Percentiles rank a stretch among this genome's conserved stretches.
Evolutionary conservation across 768 basidiomycete genomes (phyloP).

Genomic region (Rhizopogon vulgaris): DNA sequence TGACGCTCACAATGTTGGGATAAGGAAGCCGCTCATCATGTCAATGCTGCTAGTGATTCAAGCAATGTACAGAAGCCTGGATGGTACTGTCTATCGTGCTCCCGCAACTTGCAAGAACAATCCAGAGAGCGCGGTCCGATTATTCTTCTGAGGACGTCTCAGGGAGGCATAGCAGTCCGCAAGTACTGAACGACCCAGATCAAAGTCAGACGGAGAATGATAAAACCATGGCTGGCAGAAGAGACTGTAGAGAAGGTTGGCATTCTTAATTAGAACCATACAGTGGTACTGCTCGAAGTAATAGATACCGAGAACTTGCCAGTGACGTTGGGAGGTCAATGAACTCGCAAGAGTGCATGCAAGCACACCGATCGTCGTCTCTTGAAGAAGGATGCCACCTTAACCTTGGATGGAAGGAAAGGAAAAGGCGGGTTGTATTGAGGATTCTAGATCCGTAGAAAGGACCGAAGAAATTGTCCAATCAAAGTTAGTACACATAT

Average conservation of each 20-base stretch:
- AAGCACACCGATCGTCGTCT: too few relatives aligned
- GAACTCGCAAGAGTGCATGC: slow-evolving; percentile 53
- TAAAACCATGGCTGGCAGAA: slow-evolving; percentile 69
- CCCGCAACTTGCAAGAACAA: too few relatives aligned
- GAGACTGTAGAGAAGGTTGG: slow-evolving; percentile 66
- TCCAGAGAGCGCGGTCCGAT: too few relatives aligned
- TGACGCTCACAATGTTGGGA: too few relatives aligned
- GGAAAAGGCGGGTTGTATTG: slow-evolving; percentile 11
- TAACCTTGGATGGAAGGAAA: slow-evolving; percentile 57
- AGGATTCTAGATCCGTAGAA: neutral
- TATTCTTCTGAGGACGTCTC: too few relatives aligned
- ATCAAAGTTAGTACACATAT: neutral
- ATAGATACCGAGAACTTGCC: slow-evolving; percentile 64
- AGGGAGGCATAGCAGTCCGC: too few relatives aligned
- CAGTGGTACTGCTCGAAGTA: slow-evolving; percentile 46
- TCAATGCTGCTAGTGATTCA: too few relatives aligned
- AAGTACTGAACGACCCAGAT: too few relatives aligned
- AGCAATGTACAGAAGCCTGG: too few relatives aligned
- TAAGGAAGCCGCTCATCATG: too few relatives aligned
- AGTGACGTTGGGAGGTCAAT: slow-evolving; percentile 53
- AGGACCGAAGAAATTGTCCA: neutral
- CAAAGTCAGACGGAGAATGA: too few relatives aligned
- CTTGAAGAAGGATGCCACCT: slow-evolving; percentile 51
- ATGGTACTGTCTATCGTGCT: too few relatives aligned
- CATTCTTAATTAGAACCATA: slow-evolving; percentile 58